These are phyloP conservation scores for Diaporthe vexans DNA, from an alignment of 2,329 filamentous ascomycete species.

Conservation along the genomic window DNA sequence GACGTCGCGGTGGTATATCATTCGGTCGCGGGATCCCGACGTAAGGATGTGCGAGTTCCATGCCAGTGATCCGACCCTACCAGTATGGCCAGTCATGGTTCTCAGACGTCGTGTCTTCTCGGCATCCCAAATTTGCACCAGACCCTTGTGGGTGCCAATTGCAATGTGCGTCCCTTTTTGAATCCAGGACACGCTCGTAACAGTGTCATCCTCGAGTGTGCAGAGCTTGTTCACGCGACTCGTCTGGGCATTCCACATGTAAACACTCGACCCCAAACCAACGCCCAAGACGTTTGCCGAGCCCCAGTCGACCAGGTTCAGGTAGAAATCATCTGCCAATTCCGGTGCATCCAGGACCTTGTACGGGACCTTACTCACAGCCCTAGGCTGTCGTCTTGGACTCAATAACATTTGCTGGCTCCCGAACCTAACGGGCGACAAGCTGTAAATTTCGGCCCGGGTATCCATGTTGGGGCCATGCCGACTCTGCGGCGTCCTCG, in stretches of 20 bases:
- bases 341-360: slow-evolving; percentile 98
- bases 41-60: slow-evolving; percentile 99
- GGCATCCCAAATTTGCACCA: slow-evolving; percentile 98
- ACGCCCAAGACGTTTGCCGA: slow-evolving; percentile 95
- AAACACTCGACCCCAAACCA: slow-evolving; percentile 91
- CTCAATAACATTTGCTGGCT: slow-evolving; percentile 95
- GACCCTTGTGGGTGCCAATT: slow-evolving; percentile 93
- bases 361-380: slow-evolving; percentile 96
- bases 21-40: slow-evolving; percentile 91
- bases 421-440: slow-evolving; percentile 92
- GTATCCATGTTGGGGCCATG: slow-evolving; percentile 92
- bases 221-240: slow-evolving; percentile 95
- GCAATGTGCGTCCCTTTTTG: slow-evolving; percentile 96
- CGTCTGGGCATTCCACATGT: slow-evolving; percentile 97
- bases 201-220: slow-evolving; percentile 90
- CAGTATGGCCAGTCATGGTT: slow-evolving; percentile 97
- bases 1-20: slow-evolving; percentile 96
- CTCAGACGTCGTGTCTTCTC: slow-evolving; percentile 86
- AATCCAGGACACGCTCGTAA: slow-evolving; percentile 98
- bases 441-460: slow-evolving; percentile 91
- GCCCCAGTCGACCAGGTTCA: slow-evolving; percentile 98
- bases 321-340: slow-evolving; percentile 95
- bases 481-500: slow-evolving; percentile 88
- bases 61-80: slow-evolving; percentile 90
- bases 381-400: slow-evolving; percentile 87